phyloP scores from a whole-genome alignment of 2,329 filamentous ascomycete species.

The Arachnopeziza araneosa region DNA sequence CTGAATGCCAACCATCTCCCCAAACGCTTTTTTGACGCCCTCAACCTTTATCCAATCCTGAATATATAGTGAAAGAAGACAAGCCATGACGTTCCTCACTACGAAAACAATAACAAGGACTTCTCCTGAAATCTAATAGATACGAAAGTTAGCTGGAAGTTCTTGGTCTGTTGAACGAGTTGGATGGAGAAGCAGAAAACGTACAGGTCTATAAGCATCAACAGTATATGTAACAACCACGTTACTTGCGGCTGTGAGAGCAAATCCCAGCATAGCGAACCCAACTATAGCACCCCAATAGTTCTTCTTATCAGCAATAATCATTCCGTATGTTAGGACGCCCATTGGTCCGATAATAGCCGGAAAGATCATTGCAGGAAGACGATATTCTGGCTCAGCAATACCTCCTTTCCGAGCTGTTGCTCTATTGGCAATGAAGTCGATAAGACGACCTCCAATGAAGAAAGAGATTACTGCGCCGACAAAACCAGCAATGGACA shows the following conservation, averaged over 20 bases:
- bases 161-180: too few relatives aligned
- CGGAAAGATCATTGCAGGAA: conserved; percentile 25
- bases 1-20: conserved; percentile 23
- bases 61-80: conserved; percentile 26
- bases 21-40: conserved; percentile 24
- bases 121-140: conserved; percentile 22
- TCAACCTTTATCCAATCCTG: conserved; percentile 22
- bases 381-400: conserved; percentile 23
- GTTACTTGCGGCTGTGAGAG: conserved; percentile 28
- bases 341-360: conserved; percentile 27
- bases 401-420: conserved; percentile 10
- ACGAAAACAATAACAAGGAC: conserved; percentile 30
- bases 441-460: conserved; percentile 27
- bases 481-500: conserved; percentile 11
- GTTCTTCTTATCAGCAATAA: conserved; percentile 15
- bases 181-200: background rate
- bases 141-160: background rate
- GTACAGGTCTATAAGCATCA: conserved; percentile 23
- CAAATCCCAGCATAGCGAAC: conserved; percentile 30
- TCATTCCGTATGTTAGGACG: conserved; percentile 27
- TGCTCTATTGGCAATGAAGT: conserved; percentile 22
- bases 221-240: conserved; percentile 29
- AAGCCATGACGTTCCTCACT: conserved; percentile 29
- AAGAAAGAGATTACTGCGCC: conserved; percentile 12
- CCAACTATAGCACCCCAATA: conserved; percentile 16